Percentiles rank a stretch among this genome's conserved stretches.
Conservation (phyloP, 495 filamentous ascomycete genomes). For the Penicillium malachiteum region DNA sequence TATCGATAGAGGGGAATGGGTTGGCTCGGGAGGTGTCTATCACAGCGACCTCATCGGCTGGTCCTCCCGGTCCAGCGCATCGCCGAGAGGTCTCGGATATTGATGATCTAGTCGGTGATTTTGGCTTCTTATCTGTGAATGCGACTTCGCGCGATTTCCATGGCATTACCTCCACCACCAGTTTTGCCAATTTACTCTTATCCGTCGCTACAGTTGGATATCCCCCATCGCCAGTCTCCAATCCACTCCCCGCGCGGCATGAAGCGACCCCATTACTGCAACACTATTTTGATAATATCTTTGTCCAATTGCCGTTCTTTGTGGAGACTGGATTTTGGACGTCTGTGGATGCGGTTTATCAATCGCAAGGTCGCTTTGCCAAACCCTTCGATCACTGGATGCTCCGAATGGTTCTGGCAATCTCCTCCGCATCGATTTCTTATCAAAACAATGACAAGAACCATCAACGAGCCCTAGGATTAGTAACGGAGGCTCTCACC, state of each 20-base stretch:
- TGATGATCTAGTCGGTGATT: slow-evolving; percentile 76
- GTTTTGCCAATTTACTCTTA: slow-evolving; percentile 79
- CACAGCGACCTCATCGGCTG: slow-evolving; percentile 43
- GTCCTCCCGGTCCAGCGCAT: slow-evolving; percentile 33
- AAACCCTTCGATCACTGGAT: slow-evolving; percentile 78
- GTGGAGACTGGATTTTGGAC: slow-evolving; percentile 70
- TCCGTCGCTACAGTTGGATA: slow-evolving; percentile 67
- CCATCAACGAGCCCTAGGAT: slow-evolving; percentile 62
- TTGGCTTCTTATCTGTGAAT: slow-evolving; percentile 85
- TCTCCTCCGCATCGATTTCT: slow-evolving; percentile 71
- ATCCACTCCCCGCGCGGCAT: slow-evolving; percentile 63
- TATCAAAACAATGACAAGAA: slow-evolving; percentile 60
- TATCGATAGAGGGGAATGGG: slow-evolving; percentile 57
- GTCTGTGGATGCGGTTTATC: slow-evolving; percentile 77
- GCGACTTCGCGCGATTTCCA: slow-evolving; percentile 90
- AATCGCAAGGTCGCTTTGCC: slow-evolving; percentile 56
- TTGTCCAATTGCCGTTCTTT: slow-evolving; percentile 75
- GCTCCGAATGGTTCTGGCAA: slow-evolving; percentile 84
- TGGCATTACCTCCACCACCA: slow-evolving; percentile 78
- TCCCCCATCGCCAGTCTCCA: slow-evolving; percentile 55
- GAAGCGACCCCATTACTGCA: slow-evolving; percentile 66
- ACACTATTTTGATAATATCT: slow-evolving; percentile 80
- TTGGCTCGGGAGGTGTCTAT: slow-evolving; percentile 58
- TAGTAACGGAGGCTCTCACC: slow-evolving; percentile 67
- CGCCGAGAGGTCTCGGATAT: slow-evolving; percentile 69